Percentiles rank a stretch among this genome's conserved stretches.
phyloP scores from a whole-genome alignment of 768 basidiomycete species.

The Heimioporus sp. region DNA sequence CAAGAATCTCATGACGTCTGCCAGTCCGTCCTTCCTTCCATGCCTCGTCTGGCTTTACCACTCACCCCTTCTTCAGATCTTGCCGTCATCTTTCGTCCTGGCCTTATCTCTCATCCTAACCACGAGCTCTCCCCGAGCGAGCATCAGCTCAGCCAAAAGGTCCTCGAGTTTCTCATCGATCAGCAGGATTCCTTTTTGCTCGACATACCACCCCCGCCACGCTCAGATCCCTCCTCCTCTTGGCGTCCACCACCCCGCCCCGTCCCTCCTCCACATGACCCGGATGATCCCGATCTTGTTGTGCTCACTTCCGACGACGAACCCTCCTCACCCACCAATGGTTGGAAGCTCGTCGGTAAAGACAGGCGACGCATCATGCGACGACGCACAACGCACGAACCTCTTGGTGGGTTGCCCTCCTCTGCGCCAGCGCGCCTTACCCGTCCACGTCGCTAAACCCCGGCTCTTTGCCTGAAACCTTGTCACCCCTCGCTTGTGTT shows the following conservation, averaged over 20 bases:
- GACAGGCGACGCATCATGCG: constrained; percentile 46
- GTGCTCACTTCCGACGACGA: constrained; percentile 51
- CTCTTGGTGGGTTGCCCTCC: constrained; percentile 31
- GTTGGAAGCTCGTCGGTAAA: constrained; percentile 53
- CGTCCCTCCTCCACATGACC: constrained; percentile 12
- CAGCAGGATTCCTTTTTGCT: constrained; percentile 96
- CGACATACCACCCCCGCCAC: constrained; percentile 74
- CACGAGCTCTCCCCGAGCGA: constrained; percentile 87
- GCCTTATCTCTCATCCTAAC: constrained; percentile 82
- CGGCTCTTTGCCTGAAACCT: constrained; percentile 11
- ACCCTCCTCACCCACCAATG: constrained; percentile 37
- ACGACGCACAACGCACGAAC: constrained; percentile 57
- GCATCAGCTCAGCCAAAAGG: constrained; percentile 83
- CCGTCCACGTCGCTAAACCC: constrained; percentile 28
- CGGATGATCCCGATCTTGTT: constrained; percentile 47
- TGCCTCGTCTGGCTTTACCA: not conserved
- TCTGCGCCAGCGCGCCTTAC: constrained; percentile 32
- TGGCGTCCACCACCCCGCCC: constrained; percentile 26
- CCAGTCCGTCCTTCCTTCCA: constrained; percentile 56
- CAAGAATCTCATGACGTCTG: constrained; percentile 93
- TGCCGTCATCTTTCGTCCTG: constrained; percentile 96
- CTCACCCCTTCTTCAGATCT: constrained; percentile 56
- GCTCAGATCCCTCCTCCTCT: constrained; percentile 26
- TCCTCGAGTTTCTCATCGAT: constrained; percentile 94
- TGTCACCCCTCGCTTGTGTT: constrained; percentile 4